Evolutionary conservation across 345 rosid species (phyloP), one percentile per base, ranked within the genome.

Genomic region (Cardamine occulta): DNA sequence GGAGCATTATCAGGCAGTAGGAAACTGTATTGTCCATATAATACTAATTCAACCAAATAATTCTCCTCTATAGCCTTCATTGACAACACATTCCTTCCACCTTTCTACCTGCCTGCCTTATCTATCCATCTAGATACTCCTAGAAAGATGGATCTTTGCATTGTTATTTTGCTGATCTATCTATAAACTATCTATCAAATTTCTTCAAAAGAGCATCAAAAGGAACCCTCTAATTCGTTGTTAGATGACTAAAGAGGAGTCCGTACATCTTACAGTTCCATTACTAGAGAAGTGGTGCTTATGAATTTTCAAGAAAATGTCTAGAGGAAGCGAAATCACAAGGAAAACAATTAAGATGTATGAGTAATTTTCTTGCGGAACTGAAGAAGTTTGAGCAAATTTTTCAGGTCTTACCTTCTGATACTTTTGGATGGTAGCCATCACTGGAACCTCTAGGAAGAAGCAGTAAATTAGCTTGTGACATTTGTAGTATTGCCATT

Each of bases 401-500:
- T 18, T 86, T 82, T 29, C 82, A 72, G 47, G 87, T 86, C 77
- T 90, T 96, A 96, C 99, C 99, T 88, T 93, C 97, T 56, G 98
- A 89, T 79, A 89, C 91, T 83, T 87, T 93, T 48, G 91, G 90
- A 21, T 88, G 93, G 80, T 70, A 63, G 34, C 91, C 88, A 78
- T 88, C 97, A 53, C 82, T 75, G 65, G 90, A 86, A 67, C 94
- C 85, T 81, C 94, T 88, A 29, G 99, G 98, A 81, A 93, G 91
- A 77, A 96, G 96, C 26, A 96, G 80, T 80, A 93, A 83, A 79
- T 89, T 96, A 84, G 96, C 98, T 76, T 87, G 96, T 73, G 93
- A 96, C 83, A 93, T 67, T 32, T 81, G 86, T 63, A 96, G 87
- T 91, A 88, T 89, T 3, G 99, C 98, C 99, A 93, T 91, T 82